Conservation (phyloP, 352 stramenopile genomes). For the Aphanomyces stellatus region DNA sequence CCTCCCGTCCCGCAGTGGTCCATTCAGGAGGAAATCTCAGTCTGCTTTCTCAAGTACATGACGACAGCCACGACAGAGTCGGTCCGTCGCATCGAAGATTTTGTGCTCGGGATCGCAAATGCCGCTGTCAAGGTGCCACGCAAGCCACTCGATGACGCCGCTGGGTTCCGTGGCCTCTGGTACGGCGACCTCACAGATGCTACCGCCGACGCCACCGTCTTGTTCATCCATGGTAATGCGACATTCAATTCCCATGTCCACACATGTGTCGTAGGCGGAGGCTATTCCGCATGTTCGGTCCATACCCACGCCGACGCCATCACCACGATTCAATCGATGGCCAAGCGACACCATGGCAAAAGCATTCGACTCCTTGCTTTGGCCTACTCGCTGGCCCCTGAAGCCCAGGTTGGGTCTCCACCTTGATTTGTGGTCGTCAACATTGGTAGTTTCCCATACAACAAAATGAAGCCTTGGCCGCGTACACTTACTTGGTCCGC, state of each 20-base stretch:
- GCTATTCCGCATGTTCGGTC: neutral
- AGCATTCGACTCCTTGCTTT: neutral
- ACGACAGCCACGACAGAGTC: too few species aligned
- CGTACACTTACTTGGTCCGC: too few species aligned
- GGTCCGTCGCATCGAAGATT: too few species aligned
- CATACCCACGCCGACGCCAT: neutral
- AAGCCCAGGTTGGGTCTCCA: slow-evolving; percentile 1
- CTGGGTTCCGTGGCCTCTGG: neutral
- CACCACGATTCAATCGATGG: neutral
- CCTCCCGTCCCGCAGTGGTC: neutral
- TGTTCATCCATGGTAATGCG: neutral
- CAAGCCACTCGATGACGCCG: neutral
- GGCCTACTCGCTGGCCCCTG: neutral
- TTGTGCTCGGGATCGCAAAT: too few species aligned
- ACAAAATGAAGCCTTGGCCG: too few species aligned
- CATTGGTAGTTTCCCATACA: too few species aligned
- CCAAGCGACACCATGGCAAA: neutral
- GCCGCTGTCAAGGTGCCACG: neutral
- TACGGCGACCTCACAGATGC: neutral
- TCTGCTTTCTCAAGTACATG: too few species aligned
- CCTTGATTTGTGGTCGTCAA: too few species aligned
- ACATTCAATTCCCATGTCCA: neutral
- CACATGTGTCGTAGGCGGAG: neutral
- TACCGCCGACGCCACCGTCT: neutral
- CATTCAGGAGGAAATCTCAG: neutral